Evolutionary conservation across 208 protist species (phyloP).

Genomic region (Acanthamoeba healyi): DNA sequence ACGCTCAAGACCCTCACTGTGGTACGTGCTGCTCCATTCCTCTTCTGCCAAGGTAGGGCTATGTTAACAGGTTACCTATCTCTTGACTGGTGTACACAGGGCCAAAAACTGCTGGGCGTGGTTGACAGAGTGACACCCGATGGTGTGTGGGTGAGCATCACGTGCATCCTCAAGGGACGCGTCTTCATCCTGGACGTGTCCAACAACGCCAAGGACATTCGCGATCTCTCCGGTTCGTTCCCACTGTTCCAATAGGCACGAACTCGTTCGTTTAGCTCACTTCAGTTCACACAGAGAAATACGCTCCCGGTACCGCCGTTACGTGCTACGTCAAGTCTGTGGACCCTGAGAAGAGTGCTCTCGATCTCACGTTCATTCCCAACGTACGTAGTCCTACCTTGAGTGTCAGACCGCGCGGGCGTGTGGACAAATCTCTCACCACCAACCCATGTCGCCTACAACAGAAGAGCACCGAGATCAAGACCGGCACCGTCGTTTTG

Average conservation of each 20-base stretch:
- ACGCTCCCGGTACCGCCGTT: slow-evolving; percentile 41
- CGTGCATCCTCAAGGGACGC: slow-evolving; percentile 45
- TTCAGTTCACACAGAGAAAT: slow-evolving; percentile 15
- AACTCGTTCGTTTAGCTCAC: not conserved
- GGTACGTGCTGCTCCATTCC: not conserved
- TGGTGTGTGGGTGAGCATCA: slow-evolving; percentile 66
- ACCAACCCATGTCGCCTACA: not conserved
- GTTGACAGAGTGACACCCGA: slow-evolving; percentile 44
- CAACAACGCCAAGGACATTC: slow-evolving; percentile 21
- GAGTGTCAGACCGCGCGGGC: not conserved
- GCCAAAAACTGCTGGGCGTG: slow-evolving; percentile 65
- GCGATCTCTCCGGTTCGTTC: not conserved
- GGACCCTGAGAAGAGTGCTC: slow-evolving; percentile 2
- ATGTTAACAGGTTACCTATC: not conserved
- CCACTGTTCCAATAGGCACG: too few relatives aligned
- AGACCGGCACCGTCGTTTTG: slow-evolving; percentile 1
- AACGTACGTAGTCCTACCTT: too few relatives aligned
- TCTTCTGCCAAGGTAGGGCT: too few relatives aligned
- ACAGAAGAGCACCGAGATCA: slow-evolving; percentile 31
- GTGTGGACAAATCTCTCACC: not conserved
- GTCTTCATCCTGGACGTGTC: slow-evolving; percentile 72
- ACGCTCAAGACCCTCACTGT: slow-evolving; percentile 43
- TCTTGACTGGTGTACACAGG: slow-evolving; percentile 1
- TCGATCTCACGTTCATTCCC: slow-evolving; percentile 54
- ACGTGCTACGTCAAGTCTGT: slow-evolving; percentile 67